phyloP scores from a whole-genome alignment of 345 rosid species.

The Eucalyptus sideroxylon region DNA sequence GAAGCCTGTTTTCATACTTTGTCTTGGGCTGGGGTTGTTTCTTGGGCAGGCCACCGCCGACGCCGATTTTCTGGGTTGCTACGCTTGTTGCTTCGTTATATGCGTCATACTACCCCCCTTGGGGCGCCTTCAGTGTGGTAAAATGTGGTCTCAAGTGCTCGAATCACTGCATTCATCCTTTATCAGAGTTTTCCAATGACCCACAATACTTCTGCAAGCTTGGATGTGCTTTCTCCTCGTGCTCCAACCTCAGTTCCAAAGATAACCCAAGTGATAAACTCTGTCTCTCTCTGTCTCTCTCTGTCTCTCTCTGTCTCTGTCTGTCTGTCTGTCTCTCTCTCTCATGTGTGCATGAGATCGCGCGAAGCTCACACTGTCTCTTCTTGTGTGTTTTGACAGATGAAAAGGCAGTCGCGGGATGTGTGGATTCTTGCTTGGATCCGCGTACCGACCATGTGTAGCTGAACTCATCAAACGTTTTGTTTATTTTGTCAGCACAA shows the following conservation, averaged over 20 bases:
- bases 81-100: constrained; percentile 11
- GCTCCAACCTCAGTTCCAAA: constrained; percentile 24
- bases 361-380: too few relatives aligned
- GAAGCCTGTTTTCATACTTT: not conserved
- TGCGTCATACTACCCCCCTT: constrained; percentile 1
- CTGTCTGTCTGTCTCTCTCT: not conserved
- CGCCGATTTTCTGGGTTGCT: constrained; percentile 16
- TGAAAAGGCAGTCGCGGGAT: too few relatives aligned
- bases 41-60: not conserved
- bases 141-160: constrained; percentile 13
- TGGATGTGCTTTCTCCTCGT: constrained; percentile 26
- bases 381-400: too few relatives aligned
- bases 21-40: constrained; percentile 4
- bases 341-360: too few relatives aligned
- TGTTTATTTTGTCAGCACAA: too few relatives aligned
- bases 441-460: too few relatives aligned
- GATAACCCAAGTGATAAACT: constrained; percentile 11
- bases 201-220: constrained; percentile 22
- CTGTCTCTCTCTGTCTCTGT: too few relatives aligned
- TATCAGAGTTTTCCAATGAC: not conserved
- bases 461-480: too few relatives aligned
- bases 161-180: constrained; percentile 11
- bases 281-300: not conserved
- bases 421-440: too few relatives aligned
- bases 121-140: not conserved